Percentiles rank a stretch among this genome's conserved stretches.
Conservation (phyloP, 2,329 filamentous ascomycete species). For the Colletotrichum tofieldiae region DNA sequence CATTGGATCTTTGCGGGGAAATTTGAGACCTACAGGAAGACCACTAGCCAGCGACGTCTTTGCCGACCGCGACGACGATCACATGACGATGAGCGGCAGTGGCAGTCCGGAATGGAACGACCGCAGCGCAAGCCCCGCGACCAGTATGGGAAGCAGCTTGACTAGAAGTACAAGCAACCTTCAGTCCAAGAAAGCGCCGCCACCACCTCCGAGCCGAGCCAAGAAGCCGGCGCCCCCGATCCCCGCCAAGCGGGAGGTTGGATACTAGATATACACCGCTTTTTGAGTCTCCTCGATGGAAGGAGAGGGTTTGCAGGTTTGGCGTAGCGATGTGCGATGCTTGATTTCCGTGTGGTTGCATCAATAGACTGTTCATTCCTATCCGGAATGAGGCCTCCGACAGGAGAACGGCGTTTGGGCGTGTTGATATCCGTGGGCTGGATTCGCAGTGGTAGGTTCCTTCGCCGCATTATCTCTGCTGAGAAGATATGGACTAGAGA, state of each 20-base stretch:
- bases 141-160: slow-evolving; percentile 70
- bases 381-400: slow-evolving; percentile 20
- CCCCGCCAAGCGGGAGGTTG: slow-evolving; percentile 51
- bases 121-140: slow-evolving; percentile 69
- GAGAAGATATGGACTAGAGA: slow-evolving; percentile 25
- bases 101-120: slow-evolving; percentile 67
- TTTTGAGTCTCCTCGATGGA: not conserved
- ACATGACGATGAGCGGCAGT: slow-evolving; percentile 65
- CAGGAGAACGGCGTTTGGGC: slow-evolving; percentile 42
- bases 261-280: slow-evolving; percentile 46
- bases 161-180: slow-evolving; percentile 58
- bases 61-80: slow-evolving; percentile 63
- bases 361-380: slow-evolving; percentile 41
- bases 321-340: slow-evolving; percentile 10
- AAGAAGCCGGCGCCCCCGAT: slow-evolving; percentile 70
- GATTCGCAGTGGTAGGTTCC: slow-evolving; percentile 31
- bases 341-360: slow-evolving; percentile 26
- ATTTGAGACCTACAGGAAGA: slow-evolving; percentile 63
- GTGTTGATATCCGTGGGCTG: slow-evolving; percentile 42
- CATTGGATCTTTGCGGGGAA: slow-evolving; percentile 57
- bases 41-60: slow-evolving; percentile 59
- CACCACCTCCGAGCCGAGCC: slow-evolving; percentile 62
- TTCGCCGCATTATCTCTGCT: slow-evolving; percentile 27
- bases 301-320: not conserved
- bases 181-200: slow-evolving; percentile 58